Base-by-base conservation (phyloP, 192 early-diverging fungal genomes). In the Chytriomyces sp. region DNA sequence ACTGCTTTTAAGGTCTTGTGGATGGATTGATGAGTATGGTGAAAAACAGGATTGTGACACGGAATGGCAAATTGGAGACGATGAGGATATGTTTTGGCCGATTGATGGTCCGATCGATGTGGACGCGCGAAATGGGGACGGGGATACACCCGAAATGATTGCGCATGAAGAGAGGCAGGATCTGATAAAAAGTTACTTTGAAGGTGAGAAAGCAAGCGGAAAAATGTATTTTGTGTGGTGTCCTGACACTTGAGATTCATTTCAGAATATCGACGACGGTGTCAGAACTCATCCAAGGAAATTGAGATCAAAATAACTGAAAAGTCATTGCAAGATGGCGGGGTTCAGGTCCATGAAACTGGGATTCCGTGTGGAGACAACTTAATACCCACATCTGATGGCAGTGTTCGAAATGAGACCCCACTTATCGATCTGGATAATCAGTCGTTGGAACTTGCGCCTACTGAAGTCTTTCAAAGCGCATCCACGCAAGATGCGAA, bases 21-120 rank as follows among this genome's bases (percentile, higher is more conserved):
- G 83, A 18, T 46, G 61, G 43, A 44, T 49, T 13, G 72, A 77
- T 13, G 50, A 77, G 18, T 35, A 61, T 64, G 47, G 47, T 23
- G 72, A 46, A 47, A 45, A 48, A 24, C 24, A 13, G 5, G 68
- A 61, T 28, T 44, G 9, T 8, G 35, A 35, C 35, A 35, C 35
- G 35, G 35, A 35, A 35, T 35, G 35, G 35, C 35, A 35, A 35
- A 35, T 35, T 35, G 35, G 35, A 35, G 57, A 67, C 67, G 76
- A 44, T 8, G 50, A 44, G 18, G 57, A 59, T 2, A 47, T 48
- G 61, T 82, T 77, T 67, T 78, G 74, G 59, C 67, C 77, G 2
- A 63, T 76, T 24, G 86, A 87, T 74, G 86, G 86, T 7, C 86
- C 86, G 2, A 82, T 87, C 28, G 79, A 87, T 62, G 28, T 85